These are phyloP conservation scores for Termitomyces sp. DNA, from an alignment of 768 basidiomycete genomes.

Conservation along the genomic window DNA sequence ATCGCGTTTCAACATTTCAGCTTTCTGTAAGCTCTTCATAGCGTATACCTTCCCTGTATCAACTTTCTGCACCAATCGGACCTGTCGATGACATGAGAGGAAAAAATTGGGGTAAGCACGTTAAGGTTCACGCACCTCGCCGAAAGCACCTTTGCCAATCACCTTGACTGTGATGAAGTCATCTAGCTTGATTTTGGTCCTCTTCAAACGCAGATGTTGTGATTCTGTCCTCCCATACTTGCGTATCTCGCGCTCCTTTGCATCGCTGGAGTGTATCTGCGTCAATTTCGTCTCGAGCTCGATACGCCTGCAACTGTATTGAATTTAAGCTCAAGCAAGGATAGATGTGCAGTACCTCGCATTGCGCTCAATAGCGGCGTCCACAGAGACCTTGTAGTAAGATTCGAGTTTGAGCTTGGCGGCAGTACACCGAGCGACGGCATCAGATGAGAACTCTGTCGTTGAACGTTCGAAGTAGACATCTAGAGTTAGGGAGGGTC, in stretches of 20 bases:
- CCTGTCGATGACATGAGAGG: constrained; percentile 38
- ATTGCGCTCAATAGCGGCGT: constrained; percentile 94
- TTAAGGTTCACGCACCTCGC: constrained; percentile 60
- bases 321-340: background rate
- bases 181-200: constrained; percentile 89
- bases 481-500: constrained; percentile 45
- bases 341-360: constrained; percentile 56
- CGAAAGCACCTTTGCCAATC: constrained; percentile 98
- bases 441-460: constrained; percentile 77
- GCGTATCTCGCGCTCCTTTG: constrained; percentile 85
- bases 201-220: constrained; percentile 84
- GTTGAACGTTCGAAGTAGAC: constrained; percentile 94
- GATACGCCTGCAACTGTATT: constrained; percentile 57
- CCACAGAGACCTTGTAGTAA: constrained; percentile 97
- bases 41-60: constrained; percentile 99
- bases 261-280: constrained; percentile 71
- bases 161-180: constrained; percentile 98
- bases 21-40: constrained; percentile 98
- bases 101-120: background rate
- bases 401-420: constrained; percentile 97
- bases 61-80: constrained; percentile 92
- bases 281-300: constrained; percentile 84
- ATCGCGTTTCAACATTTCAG: constrained; percentile 99
- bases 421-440: constrained; percentile 85
- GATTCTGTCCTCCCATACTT: constrained; percentile 85